phyloP scores from a whole-genome alignment of 1,284 basidiomycete species.

The Boletus albobrunnescens region DNA sequence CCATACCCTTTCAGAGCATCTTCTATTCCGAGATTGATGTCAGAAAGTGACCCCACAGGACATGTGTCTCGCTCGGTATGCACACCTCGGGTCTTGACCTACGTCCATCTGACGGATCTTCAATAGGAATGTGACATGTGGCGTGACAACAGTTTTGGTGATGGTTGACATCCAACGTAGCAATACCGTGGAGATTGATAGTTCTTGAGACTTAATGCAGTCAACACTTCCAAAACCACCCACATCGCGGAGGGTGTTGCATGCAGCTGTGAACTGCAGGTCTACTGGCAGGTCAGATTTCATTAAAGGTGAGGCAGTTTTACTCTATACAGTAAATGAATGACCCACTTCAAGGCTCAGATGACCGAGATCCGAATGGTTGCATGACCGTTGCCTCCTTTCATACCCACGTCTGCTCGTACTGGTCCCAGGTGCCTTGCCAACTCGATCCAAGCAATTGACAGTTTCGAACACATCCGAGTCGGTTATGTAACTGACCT shows the following conservation, averaged over 20 bases:
- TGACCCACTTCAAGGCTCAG: background rate
- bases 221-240: slow-evolving; percentile 8
- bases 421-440: background rate
- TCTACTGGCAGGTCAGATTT: background rate
- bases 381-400: slow-evolving; percentile 5
- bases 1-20: background rate
- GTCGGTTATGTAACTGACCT: slow-evolving; percentile 5
- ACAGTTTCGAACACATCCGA: background rate
- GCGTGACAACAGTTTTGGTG: too few relatives aligned
- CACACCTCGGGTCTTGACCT: background rate
- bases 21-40: background rate
- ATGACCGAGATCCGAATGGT: slow-evolving; percentile 13
- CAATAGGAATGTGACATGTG: background rate
- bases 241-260: background rate
- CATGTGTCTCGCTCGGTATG: background rate
- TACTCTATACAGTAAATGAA: slow-evolving; percentile 10
- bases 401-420: background rate
- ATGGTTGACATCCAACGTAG: slow-evolving; percentile 4
- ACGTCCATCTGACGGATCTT: slow-evolving; percentile 3
- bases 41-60: background rate
- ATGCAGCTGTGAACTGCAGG: background rate
- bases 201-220: too few relatives aligned
- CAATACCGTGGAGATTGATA: background rate
- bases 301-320: background rate
- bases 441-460: slow-evolving; percentile 4